Percentiles rank a stretch among this genome's conserved stretches.
Conservation (phyloP, 306 rosid genomes). For the Prosopis cineraria region DNA sequence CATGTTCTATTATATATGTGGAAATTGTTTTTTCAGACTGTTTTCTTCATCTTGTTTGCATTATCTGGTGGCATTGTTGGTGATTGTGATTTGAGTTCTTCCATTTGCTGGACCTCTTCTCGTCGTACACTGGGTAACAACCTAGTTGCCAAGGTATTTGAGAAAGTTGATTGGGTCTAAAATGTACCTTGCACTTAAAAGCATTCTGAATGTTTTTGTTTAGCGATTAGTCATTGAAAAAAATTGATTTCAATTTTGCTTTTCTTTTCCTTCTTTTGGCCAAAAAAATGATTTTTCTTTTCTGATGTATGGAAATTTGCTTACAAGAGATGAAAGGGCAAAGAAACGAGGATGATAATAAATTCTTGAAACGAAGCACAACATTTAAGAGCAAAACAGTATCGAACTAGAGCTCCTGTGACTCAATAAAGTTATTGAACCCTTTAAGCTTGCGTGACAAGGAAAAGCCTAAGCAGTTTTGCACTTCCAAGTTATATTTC, state of each 20-base stretch:
- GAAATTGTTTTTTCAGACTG: slow-evolving; percentile 57
- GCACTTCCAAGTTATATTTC: background rate
- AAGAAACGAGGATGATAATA: background rate
- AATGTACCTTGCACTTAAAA: background rate
- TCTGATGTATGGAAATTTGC: background rate
- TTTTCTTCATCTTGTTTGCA: slow-evolving; percentile 94
- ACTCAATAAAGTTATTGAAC: background rate
- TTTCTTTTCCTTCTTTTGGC: background rate
- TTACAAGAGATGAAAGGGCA: background rate
- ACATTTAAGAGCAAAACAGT: background rate
- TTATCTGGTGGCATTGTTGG: slow-evolving; percentile 92
- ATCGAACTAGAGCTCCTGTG: background rate
- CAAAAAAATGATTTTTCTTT: background rate
- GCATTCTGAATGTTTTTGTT: background rate
- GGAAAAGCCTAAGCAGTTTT: background rate
- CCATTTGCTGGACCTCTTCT: slow-evolving; percentile 98
- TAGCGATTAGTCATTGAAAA: background rate
- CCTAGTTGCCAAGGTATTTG: slow-evolving; percentile 77
- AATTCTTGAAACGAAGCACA: background rate
- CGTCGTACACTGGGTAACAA: slow-evolving; percentile 77
- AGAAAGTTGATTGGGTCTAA: background rate
- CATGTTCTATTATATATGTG: background rate
- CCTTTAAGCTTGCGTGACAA: background rate
- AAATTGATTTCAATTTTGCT: background rate
- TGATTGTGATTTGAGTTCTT: slow-evolving; percentile 79